phyloP scores from a whole-genome alignment of 1,284 basidiomycete species.

The Cerrena zonata region DNA sequence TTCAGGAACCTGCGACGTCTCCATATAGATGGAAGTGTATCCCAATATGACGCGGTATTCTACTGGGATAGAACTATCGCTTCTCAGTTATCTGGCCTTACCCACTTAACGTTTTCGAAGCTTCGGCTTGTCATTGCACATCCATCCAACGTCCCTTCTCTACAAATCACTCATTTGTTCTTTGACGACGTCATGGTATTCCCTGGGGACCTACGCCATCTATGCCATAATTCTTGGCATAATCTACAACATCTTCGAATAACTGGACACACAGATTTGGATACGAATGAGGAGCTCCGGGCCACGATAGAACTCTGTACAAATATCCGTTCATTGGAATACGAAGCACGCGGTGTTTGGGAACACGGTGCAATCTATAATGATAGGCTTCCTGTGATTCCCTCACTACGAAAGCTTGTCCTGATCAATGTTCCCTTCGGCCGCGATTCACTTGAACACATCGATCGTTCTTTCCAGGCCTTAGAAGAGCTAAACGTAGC shows the following conservation, averaged over 20 bases:
- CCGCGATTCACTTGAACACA: not conserved
- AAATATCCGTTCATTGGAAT: constrained; percentile 23
- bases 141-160: constrained; percentile 29
- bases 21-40: constrained; percentile 37
- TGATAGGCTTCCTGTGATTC: constrained; percentile 8
- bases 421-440: not conserved
- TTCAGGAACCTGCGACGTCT: constrained; percentile 38
- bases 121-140: constrained; percentile 40
- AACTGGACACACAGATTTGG: constrained; percentile 26
- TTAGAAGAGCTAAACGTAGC: constrained; percentile 2
- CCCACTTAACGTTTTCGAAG: constrained; percentile 34
- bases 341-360: constrained; percentile 17
- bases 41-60: constrained; percentile 16
- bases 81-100: constrained; percentile 24
- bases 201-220: constrained; percentile 34
- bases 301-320: constrained; percentile 30
- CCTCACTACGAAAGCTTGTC: not conserved
- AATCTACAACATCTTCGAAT: constrained; percentile 34
- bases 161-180: constrained; percentile 33
- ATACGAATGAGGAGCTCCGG: constrained; percentile 36
- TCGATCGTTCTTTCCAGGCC: not conserved
- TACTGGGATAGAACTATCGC: constrained; percentile 30
- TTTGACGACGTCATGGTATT: constrained; percentile 41
- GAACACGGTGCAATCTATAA: constrained; percentile 21
- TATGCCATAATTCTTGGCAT: constrained; percentile 33